Base-by-base conservation (phyloP, 331 rosid species). In the Spiraea crenata region DNA sequence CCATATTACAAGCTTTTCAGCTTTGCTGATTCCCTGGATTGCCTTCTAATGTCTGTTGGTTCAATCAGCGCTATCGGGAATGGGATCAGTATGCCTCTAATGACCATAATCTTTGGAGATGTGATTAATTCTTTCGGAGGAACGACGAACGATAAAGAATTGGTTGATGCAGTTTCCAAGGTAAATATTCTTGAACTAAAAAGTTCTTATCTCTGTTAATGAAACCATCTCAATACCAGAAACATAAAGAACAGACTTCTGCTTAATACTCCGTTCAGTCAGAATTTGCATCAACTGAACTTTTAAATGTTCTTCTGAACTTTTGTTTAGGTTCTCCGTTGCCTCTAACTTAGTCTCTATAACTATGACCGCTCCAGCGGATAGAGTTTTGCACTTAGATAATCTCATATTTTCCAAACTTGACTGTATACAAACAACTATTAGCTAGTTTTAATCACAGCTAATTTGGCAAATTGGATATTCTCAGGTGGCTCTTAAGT, bases 1-100 rank as follows among this genome's bases (percentile, higher is more conserved):
- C 85, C 96, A 14, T 85, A 72, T 9, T 67, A 80, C 83, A 90
- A 84, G 88, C 97, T 92, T 54, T 92, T 90, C 85, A 77, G 93
- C 44, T 90, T 88, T 67, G 91, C 96, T 35, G 98, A 90, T 78
- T 73, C 85, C 37, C 49, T 77, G 55, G 98, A 90, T 80, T 73
- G 34, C 68, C 39, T 84, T 16, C 75, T 90, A 75, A 90, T 90
- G 90, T 35, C 80, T 49, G 76, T 80, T 57, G 98, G 98, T 72
- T 75, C 84, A 35, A 46, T 90, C 3, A 80, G 88, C 58, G 89
- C 91, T 40, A 47, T 77, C 37, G 98, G 88, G 10, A 90, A 83
- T 54, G 98, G 97, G 58, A 0, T 81, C 19, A 66, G 84, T 39
- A 10, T 71, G 47, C 98, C 98, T 39, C 69, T 88, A 51, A 85